Conservation (phyloP, 129 eudicot species). For the Silybum marianum region DNA sequence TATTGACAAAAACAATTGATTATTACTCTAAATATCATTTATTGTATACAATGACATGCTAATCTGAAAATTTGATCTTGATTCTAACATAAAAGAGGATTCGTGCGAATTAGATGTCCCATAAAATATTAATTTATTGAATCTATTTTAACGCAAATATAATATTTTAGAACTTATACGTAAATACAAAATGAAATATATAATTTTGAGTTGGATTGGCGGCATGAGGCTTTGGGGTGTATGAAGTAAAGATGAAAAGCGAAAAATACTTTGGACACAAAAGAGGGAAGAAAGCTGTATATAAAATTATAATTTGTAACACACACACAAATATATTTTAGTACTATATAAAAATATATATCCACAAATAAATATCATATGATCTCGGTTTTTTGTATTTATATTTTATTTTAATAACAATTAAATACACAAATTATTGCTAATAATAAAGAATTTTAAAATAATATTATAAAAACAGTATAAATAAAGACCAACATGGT, state of each 20-base stretch:
- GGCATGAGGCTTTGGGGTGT: slow-evolving; percentile 38
- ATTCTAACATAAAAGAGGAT: not conserved
- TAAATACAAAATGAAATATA: not conserved
- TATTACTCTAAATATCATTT: not conserved
- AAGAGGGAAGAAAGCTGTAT: slow-evolving; percentile 20
- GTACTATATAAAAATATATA: too few species aligned
- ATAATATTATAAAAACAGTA: too few species aligned
- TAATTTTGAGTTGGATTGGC: slow-evolving; percentile 28
- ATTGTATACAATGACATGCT: not conserved
- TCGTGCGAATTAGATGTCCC: not conserved
- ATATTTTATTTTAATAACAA: not conserved
- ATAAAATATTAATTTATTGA: not conserved
- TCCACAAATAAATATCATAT: too few species aligned
- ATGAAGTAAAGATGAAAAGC: slow-evolving; percentile 37
- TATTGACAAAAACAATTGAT: too few species aligned
- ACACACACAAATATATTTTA: too few species aligned
- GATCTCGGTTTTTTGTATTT: too few species aligned
- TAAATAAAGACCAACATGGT: not conserved
- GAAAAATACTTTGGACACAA: slow-evolving; percentile 28
- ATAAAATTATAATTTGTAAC: not conserved
- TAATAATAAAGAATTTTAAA: too few species aligned
- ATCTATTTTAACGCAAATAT: not conserved
- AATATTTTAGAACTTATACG: too few species aligned
- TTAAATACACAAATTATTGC: not conserved
- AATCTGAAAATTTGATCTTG: not conserved